Conservation (phyloP, 2,329 filamentous ascomycete genomes). For the Amylocarpus encephaloides region DNA sequence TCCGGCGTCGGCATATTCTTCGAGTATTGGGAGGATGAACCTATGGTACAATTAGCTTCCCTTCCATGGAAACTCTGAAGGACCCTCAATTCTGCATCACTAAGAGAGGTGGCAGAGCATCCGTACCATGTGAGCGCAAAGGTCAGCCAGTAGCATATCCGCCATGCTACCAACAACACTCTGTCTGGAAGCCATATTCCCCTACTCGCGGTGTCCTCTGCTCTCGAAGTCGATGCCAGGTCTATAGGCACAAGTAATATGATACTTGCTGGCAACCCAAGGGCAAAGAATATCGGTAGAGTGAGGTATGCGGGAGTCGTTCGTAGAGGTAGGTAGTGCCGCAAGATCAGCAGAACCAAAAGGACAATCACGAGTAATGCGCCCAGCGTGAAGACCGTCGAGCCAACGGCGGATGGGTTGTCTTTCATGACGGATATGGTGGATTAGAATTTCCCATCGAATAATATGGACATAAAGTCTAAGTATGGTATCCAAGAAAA, state of each 20-base stretch:
- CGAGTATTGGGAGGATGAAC: slow-evolving; percentile 86
- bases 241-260: slow-evolving; percentile 93
- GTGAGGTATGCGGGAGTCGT: slow-evolving; percentile 85
- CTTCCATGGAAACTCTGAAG: background rate
- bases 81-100: background rate
- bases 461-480: background rate
- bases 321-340: slow-evolving; percentile 85
- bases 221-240: slow-evolving; percentile 75
- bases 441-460: slow-evolving; percentile 13
- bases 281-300: slow-evolving; percentile 90
- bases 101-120: background rate
- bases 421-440: slow-evolving; percentile 18
- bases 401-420: slow-evolving; percentile 62
- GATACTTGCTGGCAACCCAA: slow-evolving; percentile 86
- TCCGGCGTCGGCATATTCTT: slow-evolving; percentile 90
- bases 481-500: too few species aligned
- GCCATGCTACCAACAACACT: slow-evolving; percentile 80
- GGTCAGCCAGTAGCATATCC: slow-evolving; percentile 95
- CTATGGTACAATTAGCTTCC: slow-evolving; percentile 36
- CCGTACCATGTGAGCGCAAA: slow-evolving; percentile 86
- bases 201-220: slow-evolving; percentile 61
- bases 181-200: slow-evolving; percentile 83
- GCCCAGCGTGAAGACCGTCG: slow-evolving; percentile 68
- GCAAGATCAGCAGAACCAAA: slow-evolving; percentile 74
- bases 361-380: slow-evolving; percentile 69